A percentile compares a stretch with the other conserved stretches of the same genome.
Conservation (phyloP, 129 eudicot genomes). For the Tagetes erecta region DNA sequence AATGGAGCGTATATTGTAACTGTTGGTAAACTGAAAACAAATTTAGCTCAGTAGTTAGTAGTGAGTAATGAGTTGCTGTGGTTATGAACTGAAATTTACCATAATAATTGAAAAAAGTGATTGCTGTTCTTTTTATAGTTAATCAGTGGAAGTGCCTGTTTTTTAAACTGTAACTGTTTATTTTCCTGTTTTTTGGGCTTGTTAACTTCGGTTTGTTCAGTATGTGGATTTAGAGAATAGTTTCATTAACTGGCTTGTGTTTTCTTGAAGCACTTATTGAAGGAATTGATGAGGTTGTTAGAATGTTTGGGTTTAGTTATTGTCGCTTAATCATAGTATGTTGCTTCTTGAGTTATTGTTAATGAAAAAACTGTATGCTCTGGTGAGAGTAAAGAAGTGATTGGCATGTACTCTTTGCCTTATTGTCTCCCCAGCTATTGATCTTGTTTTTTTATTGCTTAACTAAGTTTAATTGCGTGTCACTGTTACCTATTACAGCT, state of each 20-base stretch:
- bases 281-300: not conserved
- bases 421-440: not conserved
- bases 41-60: not conserved
- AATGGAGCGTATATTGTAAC: too few relatives aligned
- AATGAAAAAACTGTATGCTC: not conserved
- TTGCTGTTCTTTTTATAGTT: too few relatives aligned
- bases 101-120: not conserved
- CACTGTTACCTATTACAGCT: constrained; percentile 39
- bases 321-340: not conserved
- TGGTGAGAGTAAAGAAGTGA: constrained; percentile 4
- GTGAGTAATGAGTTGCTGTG: not conserved
- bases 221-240: not conserved
- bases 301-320: not conserved
- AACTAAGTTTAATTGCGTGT: not conserved
- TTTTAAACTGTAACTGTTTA: not conserved
- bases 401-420: not conserved
- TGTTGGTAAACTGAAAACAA: not conserved
- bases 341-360: not conserved
- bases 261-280: not conserved
- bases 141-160: not conserved
- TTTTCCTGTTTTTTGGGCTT: not conserved
- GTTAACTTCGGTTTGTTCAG: not conserved
- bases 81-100: not conserved
- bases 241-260: not conserved
- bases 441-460: not conserved